Evolutionary conservation across 1,284 basidiomycete species (phyloP).

Genomic region (Trametes versicolor): DNA sequence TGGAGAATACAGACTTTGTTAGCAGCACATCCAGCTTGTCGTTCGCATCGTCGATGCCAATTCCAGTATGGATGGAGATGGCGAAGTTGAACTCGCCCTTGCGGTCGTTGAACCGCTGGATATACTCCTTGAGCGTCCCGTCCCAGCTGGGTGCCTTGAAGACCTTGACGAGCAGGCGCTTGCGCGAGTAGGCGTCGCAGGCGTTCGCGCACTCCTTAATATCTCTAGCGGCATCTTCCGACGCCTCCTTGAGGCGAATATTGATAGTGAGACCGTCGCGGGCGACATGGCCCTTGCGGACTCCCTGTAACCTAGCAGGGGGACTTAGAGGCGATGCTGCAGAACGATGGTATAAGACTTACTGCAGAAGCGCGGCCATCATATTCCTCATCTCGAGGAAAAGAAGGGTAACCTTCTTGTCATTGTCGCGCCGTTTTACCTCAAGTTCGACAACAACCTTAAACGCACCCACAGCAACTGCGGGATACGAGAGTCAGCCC

Average conservation of each 20-base stretch:
- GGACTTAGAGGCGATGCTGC: neutral
- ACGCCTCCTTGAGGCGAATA: constrained; percentile 30
- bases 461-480: constrained; percentile 56
- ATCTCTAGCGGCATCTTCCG: constrained; percentile 37
- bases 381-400: constrained; percentile 56
- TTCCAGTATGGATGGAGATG: constrained; percentile 47
- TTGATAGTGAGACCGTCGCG: constrained; percentile 35
- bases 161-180: constrained; percentile 46
- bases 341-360: constrained; percentile 11
- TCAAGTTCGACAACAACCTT: constrained; percentile 52
- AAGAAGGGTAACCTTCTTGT: constrained; percentile 51
- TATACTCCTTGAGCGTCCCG: constrained; percentile 43
- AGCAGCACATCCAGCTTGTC: constrained; percentile 38
- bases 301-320: neutral
- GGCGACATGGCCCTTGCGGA: constrained; percentile 17
- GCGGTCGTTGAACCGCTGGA: constrained; percentile 43
- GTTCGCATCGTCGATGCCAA: constrained; percentile 46
- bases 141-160: constrained; percentile 51
- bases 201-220: constrained; percentile 43
- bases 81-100: constrained; percentile 45
- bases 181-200: constrained; percentile 44
- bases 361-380: constrained; percentile 56
- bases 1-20: neutral
- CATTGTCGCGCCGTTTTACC: constrained; percentile 52
- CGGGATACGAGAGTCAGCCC: no score